phyloP scores from a whole-genome alignment of 345 rosid species.

The Geranium rotundifolium region DNA sequence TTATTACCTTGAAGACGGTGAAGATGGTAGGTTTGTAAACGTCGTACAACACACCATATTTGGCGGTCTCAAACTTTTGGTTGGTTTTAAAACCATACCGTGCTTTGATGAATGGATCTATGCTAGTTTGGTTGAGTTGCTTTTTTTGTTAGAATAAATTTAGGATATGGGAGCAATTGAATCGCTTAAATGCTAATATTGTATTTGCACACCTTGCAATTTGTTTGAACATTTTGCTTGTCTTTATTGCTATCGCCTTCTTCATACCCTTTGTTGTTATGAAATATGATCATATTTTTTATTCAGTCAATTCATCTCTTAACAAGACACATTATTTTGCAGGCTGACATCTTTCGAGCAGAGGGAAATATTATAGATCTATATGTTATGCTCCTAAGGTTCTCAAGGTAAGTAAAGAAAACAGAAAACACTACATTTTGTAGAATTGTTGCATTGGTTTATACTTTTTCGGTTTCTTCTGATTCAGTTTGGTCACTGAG shows the following conservation, averaged over 20 bases:
- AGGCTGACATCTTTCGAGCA: constrained; percentile 87
- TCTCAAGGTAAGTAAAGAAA: constrained; percentile 56
- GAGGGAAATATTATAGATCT: constrained; percentile 85
- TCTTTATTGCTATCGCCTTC: neutral
- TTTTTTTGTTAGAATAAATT: neutral
- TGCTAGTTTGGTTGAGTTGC: neutral
- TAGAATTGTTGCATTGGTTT: neutral
- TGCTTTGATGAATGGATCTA: neutral
- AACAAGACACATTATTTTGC: constrained; percentile 9
- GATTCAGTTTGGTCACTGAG: constrained; percentile 77
- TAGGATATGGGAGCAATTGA: neutral
- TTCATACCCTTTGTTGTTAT: neutral
- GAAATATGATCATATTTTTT: neutral
- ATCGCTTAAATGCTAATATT: neutral
- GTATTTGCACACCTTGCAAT: neutral
- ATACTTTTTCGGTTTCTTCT: constrained; percentile 13
- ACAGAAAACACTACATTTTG: neutral
- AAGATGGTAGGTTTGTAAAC: neutral
- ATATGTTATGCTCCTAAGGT: constrained; percentile 85
- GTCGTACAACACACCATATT: neutral
- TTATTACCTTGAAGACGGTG: neutral
- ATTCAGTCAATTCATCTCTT: neutral
- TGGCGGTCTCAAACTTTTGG: too few species aligned
- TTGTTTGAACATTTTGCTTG: too few species aligned
- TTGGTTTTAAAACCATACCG: neutral